Conservation (phyloP, 2,329 filamentous ascomycete genomes). For the Cryphonectria radicalis region DNA sequence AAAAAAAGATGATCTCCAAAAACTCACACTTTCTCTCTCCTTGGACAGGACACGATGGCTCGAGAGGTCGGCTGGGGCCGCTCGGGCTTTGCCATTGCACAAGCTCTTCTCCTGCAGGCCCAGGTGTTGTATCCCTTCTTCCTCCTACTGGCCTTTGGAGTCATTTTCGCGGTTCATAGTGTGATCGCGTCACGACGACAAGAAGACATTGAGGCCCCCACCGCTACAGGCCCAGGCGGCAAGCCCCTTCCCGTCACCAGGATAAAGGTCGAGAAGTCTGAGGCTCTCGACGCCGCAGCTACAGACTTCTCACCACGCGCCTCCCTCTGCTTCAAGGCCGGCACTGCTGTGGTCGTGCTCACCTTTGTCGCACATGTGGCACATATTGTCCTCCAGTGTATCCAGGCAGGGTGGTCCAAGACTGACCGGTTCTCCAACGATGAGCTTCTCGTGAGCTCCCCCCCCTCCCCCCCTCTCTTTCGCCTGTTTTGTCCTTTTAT, state of each 20-base stretch:
- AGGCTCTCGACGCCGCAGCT: constrained; percentile 41
- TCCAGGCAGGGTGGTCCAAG: constrained; percentile 50
- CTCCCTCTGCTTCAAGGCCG: constrained; percentile 75
- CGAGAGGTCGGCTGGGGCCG: constrained; percentile 29
- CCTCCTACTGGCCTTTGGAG: constrained; percentile 57
- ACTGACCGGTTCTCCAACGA: constrained; percentile 39
- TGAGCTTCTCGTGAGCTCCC: constrained; percentile 26
- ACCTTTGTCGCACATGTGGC: constrained; percentile 77
- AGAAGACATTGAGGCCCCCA: constrained; percentile 51
- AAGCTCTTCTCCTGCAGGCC: constrained; percentile 49
- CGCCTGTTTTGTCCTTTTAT: too few relatives aligned
- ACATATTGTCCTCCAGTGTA: constrained; percentile 74
- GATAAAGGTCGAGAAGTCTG: constrained; percentile 54
- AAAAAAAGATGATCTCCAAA: not conserved
- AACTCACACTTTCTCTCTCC: constrained; percentile 3
- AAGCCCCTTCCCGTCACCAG: constrained; percentile 75
- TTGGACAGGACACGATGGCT: constrained; percentile 26
- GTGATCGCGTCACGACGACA: constrained; percentile 55
- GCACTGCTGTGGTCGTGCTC: constrained; percentile 71
- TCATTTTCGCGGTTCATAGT: constrained; percentile 56
- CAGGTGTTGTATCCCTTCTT: constrained; percentile 58
- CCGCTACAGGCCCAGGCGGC: constrained; percentile 77
- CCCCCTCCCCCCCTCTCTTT: not conserved
- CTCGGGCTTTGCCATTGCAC: constrained; percentile 40
- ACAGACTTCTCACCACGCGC: constrained; percentile 52